Base-by-base conservation (phyloP, 371 early-diverging fungal genomes). In the Rhizomucor pusillus region DNA sequence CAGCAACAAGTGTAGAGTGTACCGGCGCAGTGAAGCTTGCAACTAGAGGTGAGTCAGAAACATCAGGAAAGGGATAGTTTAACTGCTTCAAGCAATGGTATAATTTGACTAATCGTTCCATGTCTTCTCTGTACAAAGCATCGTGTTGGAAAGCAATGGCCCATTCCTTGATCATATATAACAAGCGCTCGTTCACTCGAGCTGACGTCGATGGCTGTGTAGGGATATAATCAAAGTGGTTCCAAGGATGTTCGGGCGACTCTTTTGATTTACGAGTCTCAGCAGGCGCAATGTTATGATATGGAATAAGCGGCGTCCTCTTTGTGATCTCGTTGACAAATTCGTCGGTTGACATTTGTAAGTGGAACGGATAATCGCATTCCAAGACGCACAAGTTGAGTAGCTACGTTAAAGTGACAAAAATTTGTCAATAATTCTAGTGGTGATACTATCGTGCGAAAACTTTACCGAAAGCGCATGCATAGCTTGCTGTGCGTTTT, bases 321-420 rank as follows among this genome's bases (percentile, higher is more conserved):
- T 88, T 78, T 20, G 95, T 93, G 33, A 98, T 83, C 50, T 91
- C 92, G 69, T 95, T 96, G 50, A 98, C 71, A 64, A 98, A 97
- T 56, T 97, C 98, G 61, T 94, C 94, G 29, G 90, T 86, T 18
- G 89, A 88, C 41, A 98, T 85, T 61, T 95, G 94, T 56, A 93
- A 77, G 58, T 98, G 97, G 60, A 98, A 94, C 0, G 98, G 86
- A 67, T 94, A 92, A 0, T 97, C 97, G 69, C 97, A 96, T 66
- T 97, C 97, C 71, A 96, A 95, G 52, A 95, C 92, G 59, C 94
- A 91, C 55, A 87, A 86, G 67, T 97, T 97, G 23, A 98, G 79
- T 4, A 96, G 81, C 90, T 90, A 58, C n/a, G n/a, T n/a, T n/a
- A n/a, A n/a, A n/a, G n/a, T n/a, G n/a, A 53, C 29, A 35, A 12